A percentile compares a stretch with the other conserved stretches of the same genome.
Evolutionary conservation across 2,329 filamentous ascomycete species (phyloP).

Genomic region (Lachnellula occidentalis): DNA sequence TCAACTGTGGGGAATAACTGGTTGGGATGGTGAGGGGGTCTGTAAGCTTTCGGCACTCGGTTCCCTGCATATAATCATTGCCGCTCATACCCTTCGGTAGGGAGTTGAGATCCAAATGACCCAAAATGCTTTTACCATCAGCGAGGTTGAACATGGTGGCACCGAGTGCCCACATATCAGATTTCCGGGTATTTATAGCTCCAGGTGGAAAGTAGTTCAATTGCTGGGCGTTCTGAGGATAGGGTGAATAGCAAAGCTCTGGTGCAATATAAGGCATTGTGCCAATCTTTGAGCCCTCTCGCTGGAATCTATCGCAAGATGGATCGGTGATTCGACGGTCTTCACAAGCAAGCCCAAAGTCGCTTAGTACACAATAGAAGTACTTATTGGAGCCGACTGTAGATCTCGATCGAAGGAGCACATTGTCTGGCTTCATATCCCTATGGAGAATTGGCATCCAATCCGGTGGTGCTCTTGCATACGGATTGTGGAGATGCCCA

Average conservation of each 20-base stretch:
- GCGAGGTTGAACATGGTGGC: slow-evolving; percentile 19
- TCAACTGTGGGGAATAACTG: slow-evolving; percentile 8
- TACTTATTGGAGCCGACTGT: slow-evolving; percentile 19
- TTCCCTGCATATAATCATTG: background rate
- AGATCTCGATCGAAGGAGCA: slow-evolving; percentile 23
- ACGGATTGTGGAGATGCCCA: slow-evolving; percentile 5
- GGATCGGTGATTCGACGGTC: slow-evolving; percentile 6
- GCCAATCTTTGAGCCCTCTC: slow-evolving; percentile 1
- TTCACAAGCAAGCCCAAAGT: slow-evolving; percentile 26
- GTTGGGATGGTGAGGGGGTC: slow-evolving; percentile 1
- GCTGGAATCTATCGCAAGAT: slow-evolving; percentile 4
- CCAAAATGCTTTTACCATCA: background rate
- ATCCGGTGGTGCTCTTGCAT: background rate
- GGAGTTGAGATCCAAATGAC: background rate
- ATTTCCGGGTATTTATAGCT: slow-evolving; percentile 11
- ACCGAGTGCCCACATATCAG: slow-evolving; percentile 25
- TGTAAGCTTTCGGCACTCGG: background rate
- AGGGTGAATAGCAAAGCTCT: slow-evolving; percentile 20
- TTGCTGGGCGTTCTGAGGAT: slow-evolving; percentile 8
- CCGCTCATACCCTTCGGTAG: background rate
- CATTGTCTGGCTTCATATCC: slow-evolving; percentile 29
- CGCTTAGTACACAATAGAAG: slow-evolving; percentile 25
- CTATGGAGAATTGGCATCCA: slow-evolving; percentile 27
- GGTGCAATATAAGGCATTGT: slow-evolving; percentile 19
- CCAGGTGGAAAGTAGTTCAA: slow-evolving; percentile 7